Evolutionary conservation across 768 basidiomycete species (phyloP).

Genomic region (Podaxis rugospora): DNA sequence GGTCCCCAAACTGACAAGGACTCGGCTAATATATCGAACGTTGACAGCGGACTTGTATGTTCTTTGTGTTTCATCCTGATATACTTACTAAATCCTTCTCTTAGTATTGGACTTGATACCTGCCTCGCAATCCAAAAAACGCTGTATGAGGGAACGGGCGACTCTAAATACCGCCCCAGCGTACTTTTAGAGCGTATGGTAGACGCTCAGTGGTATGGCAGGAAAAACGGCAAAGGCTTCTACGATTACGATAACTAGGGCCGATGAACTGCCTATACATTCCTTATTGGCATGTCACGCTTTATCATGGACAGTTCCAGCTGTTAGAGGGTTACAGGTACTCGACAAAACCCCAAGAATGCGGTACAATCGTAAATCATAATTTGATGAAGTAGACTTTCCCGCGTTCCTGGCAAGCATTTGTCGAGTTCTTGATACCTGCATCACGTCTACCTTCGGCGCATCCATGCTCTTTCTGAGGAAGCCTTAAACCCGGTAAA

Average conservation of each 20-base stretch:
- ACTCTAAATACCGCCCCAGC: conserved; percentile 93
- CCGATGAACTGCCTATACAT: background rate
- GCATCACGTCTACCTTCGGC: no score
- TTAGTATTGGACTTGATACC: conserved; percentile 94
- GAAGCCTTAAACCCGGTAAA: background rate
- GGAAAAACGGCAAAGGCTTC: conserved; percentile 92
- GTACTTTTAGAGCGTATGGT: conserved; percentile 93
- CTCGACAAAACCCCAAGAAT: background rate
- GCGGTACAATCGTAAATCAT: background rate
- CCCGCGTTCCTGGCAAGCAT: background rate
- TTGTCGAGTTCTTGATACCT: background rate
- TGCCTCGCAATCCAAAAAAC: conserved; percentile 92
- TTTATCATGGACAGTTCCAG: background rate
- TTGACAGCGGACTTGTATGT: conserved; percentile 55
- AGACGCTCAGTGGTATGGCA: conserved; percentile 90
- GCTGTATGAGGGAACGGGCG: conserved; percentile 82
- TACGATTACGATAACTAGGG: conserved; percentile 65
- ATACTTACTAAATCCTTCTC: background rate
- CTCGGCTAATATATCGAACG: conserved; percentile 3
- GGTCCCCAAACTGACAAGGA: background rate
- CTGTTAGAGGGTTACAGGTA: background rate
- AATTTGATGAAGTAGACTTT: background rate
- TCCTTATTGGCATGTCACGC: no score
- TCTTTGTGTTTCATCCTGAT: background rate
- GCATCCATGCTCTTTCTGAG: background rate